A percentile compares a stretch with the other conserved stretches of the same genome.
Conservation (phyloP, 768 basidiomycete species). For the Leccinum subgranulosum region DNA sequence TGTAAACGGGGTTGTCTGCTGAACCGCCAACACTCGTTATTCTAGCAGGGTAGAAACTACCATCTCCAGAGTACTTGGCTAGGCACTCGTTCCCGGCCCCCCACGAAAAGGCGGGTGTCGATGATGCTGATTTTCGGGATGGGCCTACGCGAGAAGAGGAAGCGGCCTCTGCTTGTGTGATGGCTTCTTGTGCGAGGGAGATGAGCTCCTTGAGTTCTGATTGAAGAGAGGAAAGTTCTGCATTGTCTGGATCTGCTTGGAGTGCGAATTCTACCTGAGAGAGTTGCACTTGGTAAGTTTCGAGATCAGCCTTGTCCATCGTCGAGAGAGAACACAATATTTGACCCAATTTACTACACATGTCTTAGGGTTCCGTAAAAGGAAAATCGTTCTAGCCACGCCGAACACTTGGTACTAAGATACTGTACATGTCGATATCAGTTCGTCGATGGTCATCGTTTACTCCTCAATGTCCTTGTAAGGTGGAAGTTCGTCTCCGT, state of each 20-base stretch:
- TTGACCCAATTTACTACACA: background rate
- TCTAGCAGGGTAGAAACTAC: conserved; percentile 83
- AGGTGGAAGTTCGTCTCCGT: conserved; percentile 40
- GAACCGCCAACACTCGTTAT: conserved; percentile 84
- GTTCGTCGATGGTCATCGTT: background rate
- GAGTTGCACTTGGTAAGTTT: conserved; percentile 87
- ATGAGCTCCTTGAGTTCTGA: conserved; percentile 83
- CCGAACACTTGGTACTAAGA: background rate
- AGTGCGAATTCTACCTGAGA: conserved; percentile 86
- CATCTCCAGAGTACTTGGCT: conserved; percentile 83
- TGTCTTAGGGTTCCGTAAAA: conserved; percentile 17
- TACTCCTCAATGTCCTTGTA: conserved; percentile 38
- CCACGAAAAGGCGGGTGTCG: conserved; percentile 57
- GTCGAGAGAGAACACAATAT: background rate
- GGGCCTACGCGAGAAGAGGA: conserved; percentile 57
- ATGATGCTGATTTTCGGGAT: conserved; percentile 50
- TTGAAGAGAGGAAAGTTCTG: conserved; percentile 68
- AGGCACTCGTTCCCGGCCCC: conserved; percentile 82
- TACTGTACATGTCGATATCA: background rate
- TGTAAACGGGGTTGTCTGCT: conserved; percentile 78
- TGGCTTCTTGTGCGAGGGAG: conserved; percentile 67
- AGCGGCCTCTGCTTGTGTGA: conserved; percentile 64
- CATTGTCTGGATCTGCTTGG: conserved; percentile 67
- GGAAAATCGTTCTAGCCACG: conserved; percentile 4
- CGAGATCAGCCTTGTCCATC: conserved; percentile 68